Base-by-base conservation (phyloP, 805 yeast genomes). In the Pichia membranifaciens region DNA sequence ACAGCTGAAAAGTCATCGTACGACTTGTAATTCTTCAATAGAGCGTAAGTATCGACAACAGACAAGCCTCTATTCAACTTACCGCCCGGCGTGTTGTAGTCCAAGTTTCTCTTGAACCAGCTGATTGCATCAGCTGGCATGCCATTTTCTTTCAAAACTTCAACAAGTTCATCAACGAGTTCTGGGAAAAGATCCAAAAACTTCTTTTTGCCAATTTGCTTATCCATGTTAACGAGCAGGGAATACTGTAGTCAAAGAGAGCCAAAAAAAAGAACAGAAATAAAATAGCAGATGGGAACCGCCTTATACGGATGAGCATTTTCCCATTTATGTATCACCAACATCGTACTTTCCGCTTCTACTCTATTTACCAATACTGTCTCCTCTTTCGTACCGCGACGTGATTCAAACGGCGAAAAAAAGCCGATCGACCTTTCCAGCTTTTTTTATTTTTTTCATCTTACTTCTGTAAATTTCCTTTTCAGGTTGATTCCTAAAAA, bases 41-140 rank as follows among this genome's bases (percentile, higher is more conserved):
- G 76, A 48, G 81, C 81, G 71, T 86, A 93, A 1, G 98, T 87
- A 66, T 91, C 98, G 52, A 93, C 82, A 17, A 93, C 98, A 34
- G 97, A 87, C 49, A 93, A 71, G 29, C 99, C 99, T 65, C 99
- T 80, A 77, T 93, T 93, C 63, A 89, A 76, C 68, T 93, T 93
- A 43, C 99, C 99, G 51, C 97, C 96, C 49, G 96, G 91, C 5
- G 96, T 82, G 72, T 93, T 93, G 73, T 91, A 86, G 58, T 82
- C 70, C 63, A 91, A 71, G 55, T 73, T 81, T 55, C 75, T 75
- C 56, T 74, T 78, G 68, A 79, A 87, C 98, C 99, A 93, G 23
- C 76, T 78, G 48, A 85, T 76, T 34, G 96, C 97, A 52, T 86
- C 93, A 45, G 73, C 68, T 28, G 96, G 88, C 81, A 93, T 85